Evolutionary conservation across 164 flowering plant genomes (phyloP), one percentile per base, ranked within the genome.

Genomic region (Nymphaea thermarum): DNA sequence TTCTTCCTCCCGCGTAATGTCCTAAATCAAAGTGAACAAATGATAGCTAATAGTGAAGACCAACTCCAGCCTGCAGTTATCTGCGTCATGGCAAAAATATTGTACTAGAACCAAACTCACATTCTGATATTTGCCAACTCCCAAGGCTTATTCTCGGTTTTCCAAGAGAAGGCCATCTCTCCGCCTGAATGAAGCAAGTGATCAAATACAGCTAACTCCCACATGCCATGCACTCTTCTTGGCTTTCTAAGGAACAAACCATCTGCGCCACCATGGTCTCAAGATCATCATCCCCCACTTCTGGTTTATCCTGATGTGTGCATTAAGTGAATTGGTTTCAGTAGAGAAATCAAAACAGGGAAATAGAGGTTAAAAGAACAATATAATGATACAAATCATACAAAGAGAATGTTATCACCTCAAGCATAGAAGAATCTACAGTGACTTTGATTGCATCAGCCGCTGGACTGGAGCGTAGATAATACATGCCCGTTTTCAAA

Each of bases 361-460:
- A 43, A 14, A 6, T 41, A 61, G 3, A 14, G 14, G 43, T 14
- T 67, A 55, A 17, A 17, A 6, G 36, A 0, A 25, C 36, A 25
- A 25, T 25, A 25, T 25, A 25, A 25, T 25, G 36, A 25, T 1
- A 25, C 1, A 16, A 14, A 0, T 25, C 1, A 63, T 44, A 6
- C 14, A 55, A 11, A 61, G 63, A 4, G 15, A 42, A 63, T 36
- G 45, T 15, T 12, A 3, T 43, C 73, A 87, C 98, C 69, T 89
- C 84, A 12, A 87, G 76, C 68, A 79, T 43, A 11, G 93, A 76
- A 16, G 91, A 82, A 67, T 95, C 98, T 36, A 95, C 99, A 10
- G 99, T 95, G 75, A 95, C 90, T 76, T 92, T 90, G 71, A 95
- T 95, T 41, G 99, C 98, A 85, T 91, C 96, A 43, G 98, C 98